These are phyloP conservation scores for Phytomonas sp. DNA, from an alignment of 208 protist genomes.

Conservation along the genomic window DNA sequence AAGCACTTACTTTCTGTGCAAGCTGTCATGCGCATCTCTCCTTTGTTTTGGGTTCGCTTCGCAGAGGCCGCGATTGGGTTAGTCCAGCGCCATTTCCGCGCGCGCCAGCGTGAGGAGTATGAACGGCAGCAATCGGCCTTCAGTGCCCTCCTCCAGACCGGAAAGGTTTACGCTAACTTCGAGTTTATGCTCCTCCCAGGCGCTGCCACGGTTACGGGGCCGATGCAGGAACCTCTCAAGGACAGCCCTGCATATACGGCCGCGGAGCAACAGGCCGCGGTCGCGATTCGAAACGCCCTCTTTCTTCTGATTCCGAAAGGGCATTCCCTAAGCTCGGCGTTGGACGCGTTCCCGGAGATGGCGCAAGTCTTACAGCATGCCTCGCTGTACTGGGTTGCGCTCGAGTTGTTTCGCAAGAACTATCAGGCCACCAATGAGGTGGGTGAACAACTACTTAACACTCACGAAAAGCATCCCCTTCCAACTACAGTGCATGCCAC, in stretches of 20 bases:
- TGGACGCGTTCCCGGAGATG: slow-evolving; percentile 57
- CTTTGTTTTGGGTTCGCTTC: slow-evolving; percentile 79
- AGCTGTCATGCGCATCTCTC: slow-evolving; percentile 61
- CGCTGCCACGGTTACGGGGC: slow-evolving; percentile 34
- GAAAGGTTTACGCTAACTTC: slow-evolving; percentile 70
- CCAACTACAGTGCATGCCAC: slow-evolving; percentile 58
- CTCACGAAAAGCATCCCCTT: slow-evolving; percentile 49
- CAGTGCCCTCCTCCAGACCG: slow-evolving; percentile 49
- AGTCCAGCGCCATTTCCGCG: slow-evolving; percentile 30
- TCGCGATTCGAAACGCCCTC: slow-evolving; percentile 74
- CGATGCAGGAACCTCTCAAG: slow-evolving; percentile 22
- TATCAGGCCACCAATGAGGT: slow-evolving; percentile 65
- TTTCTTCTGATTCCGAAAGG: slow-evolving; percentile 61
- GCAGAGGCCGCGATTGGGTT: slow-evolving; percentile 65
- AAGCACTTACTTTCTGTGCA: slow-evolving; percentile 63
- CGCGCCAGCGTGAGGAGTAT: slow-evolving; percentile 43
- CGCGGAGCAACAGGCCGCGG: slow-evolving; percentile 41
- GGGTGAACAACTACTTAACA: slow-evolving; percentile 56
- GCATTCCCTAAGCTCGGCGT: slow-evolving; percentile 40
- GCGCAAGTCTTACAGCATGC: slow-evolving; percentile 54
- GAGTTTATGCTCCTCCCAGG: slow-evolving; percentile 73
- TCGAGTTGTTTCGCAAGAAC: slow-evolving; percentile 70
- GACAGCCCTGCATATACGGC: slow-evolving; percentile 13
- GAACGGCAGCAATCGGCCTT: slow-evolving; percentile 63
- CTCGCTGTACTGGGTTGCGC: slow-evolving; percentile 67